These are phyloP conservation scores for Phytophthora pisi DNA, from an alignment of 352 stramenopile genomes.

Conservation along the genomic window DNA sequence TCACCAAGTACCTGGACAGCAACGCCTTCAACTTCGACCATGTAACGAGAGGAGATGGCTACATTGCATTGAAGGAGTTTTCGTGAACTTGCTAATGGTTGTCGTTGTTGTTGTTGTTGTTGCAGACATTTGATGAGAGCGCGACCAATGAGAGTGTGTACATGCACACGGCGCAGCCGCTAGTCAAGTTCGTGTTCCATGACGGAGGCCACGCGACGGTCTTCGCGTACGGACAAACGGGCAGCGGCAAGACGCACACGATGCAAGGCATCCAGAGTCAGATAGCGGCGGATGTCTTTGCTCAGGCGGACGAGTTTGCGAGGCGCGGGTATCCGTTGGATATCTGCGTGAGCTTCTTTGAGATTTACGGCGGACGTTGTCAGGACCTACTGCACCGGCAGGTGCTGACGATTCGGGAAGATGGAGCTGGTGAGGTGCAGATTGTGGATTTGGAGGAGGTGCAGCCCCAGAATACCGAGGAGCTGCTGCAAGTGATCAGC, in stretches of 20 bases:
- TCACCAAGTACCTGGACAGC: slow-evolving; percentile 98
- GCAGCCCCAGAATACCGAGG: slow-evolving; percentile 82
- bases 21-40: slow-evolving; percentile 94
- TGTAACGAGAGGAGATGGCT: slow-evolving; percentile 29
- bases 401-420: slow-evolving; percentile 93
- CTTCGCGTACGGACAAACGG: slow-evolving; percentile 96
- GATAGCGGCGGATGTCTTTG: slow-evolving; percentile 79
- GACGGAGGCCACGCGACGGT: slow-evolving; percentile 94
- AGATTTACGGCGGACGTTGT: slow-evolving; percentile 97
- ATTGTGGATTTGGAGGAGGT: slow-evolving; percentile 96
- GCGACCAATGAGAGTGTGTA: slow-evolving; percentile 95
- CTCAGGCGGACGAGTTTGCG: slow-evolving; percentile 66
- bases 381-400: slow-evolving; percentile 94
- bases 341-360: slow-evolving; percentile 95
- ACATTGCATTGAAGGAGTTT: not conserved
- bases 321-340: slow-evolving; percentile 63
- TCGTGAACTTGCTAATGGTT: not conserved
- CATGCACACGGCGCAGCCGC: slow-evolving; percentile 85
- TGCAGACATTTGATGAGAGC: slow-evolving; percentile 94
- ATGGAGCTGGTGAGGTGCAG: slow-evolving; percentile 93
- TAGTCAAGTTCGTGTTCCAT: slow-evolving; percentile 95
- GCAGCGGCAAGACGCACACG: slow-evolving; percentile 93
- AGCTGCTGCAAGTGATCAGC: slow-evolving; percentile 94
- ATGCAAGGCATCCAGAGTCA: slow-evolving; percentile 92
- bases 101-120: not conserved